Evolutionary conservation across 2,329 filamentous ascomycete genomes (phyloP).

Genomic region (Aspergillus quadrilineatus): DNA sequence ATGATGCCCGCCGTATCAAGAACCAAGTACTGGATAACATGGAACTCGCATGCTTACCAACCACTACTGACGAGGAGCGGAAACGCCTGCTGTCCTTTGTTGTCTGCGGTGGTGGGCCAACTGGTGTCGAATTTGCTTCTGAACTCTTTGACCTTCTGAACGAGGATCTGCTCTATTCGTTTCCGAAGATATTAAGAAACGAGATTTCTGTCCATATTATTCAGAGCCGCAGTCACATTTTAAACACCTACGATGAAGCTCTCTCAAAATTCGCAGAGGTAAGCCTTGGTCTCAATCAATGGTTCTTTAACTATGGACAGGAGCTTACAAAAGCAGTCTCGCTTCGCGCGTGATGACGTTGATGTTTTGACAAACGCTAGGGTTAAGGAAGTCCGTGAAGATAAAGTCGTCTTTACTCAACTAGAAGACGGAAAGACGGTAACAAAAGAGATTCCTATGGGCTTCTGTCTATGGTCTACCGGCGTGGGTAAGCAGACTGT

Average conservation of each 20-base stretch:
- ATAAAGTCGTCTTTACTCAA: slow-evolving; percentile 88
- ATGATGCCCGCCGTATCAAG: slow-evolving; percentile 84
- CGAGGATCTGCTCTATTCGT: slow-evolving; percentile 80
- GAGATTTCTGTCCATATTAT: slow-evolving; percentile 98
- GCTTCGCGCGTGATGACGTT: slow-evolving; percentile 87
- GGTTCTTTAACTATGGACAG: slow-evolving; percentile 5
- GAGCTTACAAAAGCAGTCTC: slow-evolving; percentile 47
- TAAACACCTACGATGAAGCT: slow-evolving; percentile 97
- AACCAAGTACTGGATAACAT: slow-evolving; percentile 87
- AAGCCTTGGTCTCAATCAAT: slow-evolving; percentile 2
- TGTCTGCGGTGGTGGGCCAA: slow-evolving; percentile 91
- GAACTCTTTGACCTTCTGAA: slow-evolving; percentile 96
- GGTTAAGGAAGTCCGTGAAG: slow-evolving; percentile 80
- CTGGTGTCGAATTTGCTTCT: slow-evolving; percentile 95
- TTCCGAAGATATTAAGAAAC: slow-evolving; percentile 87
- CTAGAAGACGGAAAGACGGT: slow-evolving; percentile 71
- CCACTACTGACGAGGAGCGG: slow-evolving; percentile 83
- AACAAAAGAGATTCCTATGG: slow-evolving; percentile 92
- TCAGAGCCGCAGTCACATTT: slow-evolving; percentile 88
- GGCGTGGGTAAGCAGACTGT: slow-evolving; percentile 61
- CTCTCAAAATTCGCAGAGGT: slow-evolving; percentile 86
- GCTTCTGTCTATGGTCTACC: slow-evolving; percentile 97
- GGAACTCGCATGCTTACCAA: slow-evolving; percentile 88
- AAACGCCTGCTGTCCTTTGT: slow-evolving; percentile 88
- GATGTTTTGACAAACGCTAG: slow-evolving; percentile 89